Conservation (phyloP, 192 early-diverging fungal species). For the Rhizophagus prolifer region DNA sequence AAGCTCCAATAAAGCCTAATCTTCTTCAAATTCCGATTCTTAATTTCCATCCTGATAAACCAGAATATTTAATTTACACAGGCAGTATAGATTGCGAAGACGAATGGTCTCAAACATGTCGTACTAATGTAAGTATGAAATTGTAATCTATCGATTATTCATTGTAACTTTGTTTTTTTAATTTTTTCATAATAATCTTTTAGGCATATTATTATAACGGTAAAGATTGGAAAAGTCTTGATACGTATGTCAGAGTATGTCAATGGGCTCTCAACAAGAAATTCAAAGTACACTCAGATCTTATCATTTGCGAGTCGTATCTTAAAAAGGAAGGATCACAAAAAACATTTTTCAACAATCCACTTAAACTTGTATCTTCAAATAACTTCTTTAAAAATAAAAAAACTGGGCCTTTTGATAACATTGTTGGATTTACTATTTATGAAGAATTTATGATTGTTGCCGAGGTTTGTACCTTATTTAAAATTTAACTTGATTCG, state of each 20-base stretch:
- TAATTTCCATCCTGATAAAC: conserved; percentile 82
- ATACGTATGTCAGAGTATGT: conserved; percentile 71
- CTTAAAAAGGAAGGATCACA: conserved; percentile 59
- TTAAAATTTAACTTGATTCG: not conserved
- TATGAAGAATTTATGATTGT: conserved; percentile 80
- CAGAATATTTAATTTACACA: conserved; percentile 80
- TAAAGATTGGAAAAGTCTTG: conserved; percentile 62
- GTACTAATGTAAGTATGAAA: conserved; percentile 43
- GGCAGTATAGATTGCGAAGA: conserved; percentile 56
- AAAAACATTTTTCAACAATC: conserved; percentile 46
- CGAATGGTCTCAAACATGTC: conserved; percentile 55
- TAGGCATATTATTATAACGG: conserved; percentile 73
- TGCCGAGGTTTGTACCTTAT: conserved; percentile 50
- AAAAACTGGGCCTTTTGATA: conserved; percentile 52
- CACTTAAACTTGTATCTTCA: conserved; percentile 66
- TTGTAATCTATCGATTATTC: not conserved
- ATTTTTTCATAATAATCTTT: not conserved
- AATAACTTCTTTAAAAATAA: conserved; percentile 53
- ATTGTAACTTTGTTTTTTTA: not conserved
- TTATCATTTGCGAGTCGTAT: conserved; percentile 77
- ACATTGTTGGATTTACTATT: conserved; percentile 78
- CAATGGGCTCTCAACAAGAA: conserved; percentile 61
- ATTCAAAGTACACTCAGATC: conserved; percentile 56
- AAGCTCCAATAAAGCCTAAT: conserved; percentile 62
- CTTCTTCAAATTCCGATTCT: conserved; percentile 56